Evolutionary conservation across 495 filamentous ascomycete genomes (phyloP).

Genomic region (Penicillium lagena): DNA sequence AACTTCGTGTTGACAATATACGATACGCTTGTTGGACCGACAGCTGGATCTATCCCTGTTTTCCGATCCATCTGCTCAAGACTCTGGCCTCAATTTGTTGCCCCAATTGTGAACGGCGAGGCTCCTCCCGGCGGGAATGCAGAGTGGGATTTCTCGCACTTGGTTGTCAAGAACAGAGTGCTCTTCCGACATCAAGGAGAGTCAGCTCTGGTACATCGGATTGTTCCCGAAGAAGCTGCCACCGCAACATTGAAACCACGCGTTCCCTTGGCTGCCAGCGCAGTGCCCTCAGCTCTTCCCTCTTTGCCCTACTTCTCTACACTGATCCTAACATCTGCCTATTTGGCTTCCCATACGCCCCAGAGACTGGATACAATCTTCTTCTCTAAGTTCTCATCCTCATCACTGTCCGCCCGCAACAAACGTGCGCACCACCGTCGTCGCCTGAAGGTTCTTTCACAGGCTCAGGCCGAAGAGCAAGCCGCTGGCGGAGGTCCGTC

Average conservation of each 20-base stretch:
- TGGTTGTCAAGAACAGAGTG: slow-evolving; percentile 65
- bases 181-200: slow-evolving; percentile 80
- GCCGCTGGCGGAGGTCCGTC: slow-evolving; percentile 21
- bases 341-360: slow-evolving; percentile 86
- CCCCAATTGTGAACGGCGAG: slow-evolving; percentile 33
- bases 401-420: slow-evolving; percentile 36
- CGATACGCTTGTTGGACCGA: slow-evolving; percentile 36
- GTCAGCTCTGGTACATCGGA: slow-evolving; percentile 59
- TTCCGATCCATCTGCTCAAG: slow-evolving; percentile 46
- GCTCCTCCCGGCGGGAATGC: slow-evolving; percentile 30
- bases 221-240: slow-evolving; percentile 44
- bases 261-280: slow-evolving; percentile 18
- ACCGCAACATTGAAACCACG: slow-evolving; percentile 12
- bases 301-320: slow-evolving; percentile 73
- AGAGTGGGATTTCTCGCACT: slow-evolving; percentile 73
- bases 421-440: slow-evolving; percentile 53
- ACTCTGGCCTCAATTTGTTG: slow-evolving; percentile 75
- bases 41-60: slow-evolving; percentile 35
- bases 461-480: slow-evolving; percentile 33
- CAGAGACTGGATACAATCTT: slow-evolving; percentile 69
- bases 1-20: slow-evolving; percentile 38
- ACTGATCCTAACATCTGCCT: slow-evolving; percentile 77
- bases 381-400: slow-evolving; percentile 76
- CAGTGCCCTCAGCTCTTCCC: slow-evolving; percentile 31
- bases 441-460: slow-evolving; percentile 39